phyloP scores from a whole-genome alignment of 805 yeast genomes.

The Zygosaccharomyces pseudorouxii region DNA sequence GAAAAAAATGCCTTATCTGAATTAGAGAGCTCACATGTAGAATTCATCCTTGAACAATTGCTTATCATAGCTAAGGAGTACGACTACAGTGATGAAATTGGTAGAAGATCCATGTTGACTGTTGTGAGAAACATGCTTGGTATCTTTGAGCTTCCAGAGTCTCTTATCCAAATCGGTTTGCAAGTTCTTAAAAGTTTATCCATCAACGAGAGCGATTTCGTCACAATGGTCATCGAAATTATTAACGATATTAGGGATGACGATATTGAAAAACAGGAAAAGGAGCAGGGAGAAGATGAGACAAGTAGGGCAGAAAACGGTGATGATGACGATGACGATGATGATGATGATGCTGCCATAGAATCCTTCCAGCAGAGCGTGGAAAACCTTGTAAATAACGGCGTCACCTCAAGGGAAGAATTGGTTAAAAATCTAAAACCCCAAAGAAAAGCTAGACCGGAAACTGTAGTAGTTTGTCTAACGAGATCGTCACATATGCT shows the following conservation, averaged over 20 bases:
- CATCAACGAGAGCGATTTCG: conserved; percentile 76
- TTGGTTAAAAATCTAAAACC: conserved; percentile 26
- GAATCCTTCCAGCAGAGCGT: conserved; percentile 47
- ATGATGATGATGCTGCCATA: conserved; percentile 35
- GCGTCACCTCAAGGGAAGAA: conserved; percentile 14
- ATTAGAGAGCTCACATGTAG: conserved; percentile 53
- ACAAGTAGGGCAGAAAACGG: conserved; percentile 20
- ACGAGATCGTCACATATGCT: conserved; percentile 64
- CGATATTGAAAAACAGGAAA: conserved; percentile 40
- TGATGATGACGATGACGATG: conserved; percentile 27
- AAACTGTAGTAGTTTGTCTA: conserved; percentile 57
- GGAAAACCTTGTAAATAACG: conserved; percentile 35
- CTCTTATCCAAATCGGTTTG: conserved; percentile 51
- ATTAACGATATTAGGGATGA: conserved; percentile 80
- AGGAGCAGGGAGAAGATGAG: conserved; percentile 21
- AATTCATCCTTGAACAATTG: conserved; percentile 72
- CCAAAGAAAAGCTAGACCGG: conserved; percentile 36
- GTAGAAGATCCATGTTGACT: conserved; percentile 70
- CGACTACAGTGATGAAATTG: conserved; percentile 88
- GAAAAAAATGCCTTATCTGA: conserved; percentile 24
- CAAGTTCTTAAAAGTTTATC: conserved; percentile 66
- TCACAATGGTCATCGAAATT: conserved; percentile 78
- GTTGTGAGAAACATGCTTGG: conserved; percentile 56
- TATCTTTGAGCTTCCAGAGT: conserved; percentile 51
- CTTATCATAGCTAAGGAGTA: conserved; percentile 60